A percentile compares a stretch with the other conserved stretches of the same genome.
These are phyloP conservation scores for Dalechampia spathulata DNA, from an alignment of 441 rosid species.

Conservation along the genomic window DNA sequence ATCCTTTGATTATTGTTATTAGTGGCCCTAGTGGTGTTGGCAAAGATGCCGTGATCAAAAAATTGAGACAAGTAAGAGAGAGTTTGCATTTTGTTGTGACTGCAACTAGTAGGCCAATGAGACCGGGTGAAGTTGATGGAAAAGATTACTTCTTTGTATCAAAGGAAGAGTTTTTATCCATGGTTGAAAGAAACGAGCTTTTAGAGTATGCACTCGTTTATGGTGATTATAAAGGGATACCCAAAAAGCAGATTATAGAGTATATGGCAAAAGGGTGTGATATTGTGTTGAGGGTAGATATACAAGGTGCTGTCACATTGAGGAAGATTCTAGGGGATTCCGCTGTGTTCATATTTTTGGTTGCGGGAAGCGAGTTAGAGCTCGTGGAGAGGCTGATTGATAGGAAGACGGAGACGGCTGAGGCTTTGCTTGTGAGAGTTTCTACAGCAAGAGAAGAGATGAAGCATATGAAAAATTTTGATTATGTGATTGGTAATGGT, in stretches of 20 bases:
- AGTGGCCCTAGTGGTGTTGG: constrained; percentile 94
- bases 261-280: constrained; percentile 63
- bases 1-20: constrained; percentile 62
- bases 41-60: constrained; percentile 76
- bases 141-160: constrained; percentile 69
- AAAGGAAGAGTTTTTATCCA: constrained; percentile 56
- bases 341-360: constrained; percentile 70
- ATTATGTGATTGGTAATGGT: constrained; percentile 77
- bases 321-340: constrained; percentile 51
- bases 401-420: constrained; percentile 74
- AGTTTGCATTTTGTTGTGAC: constrained; percentile 85
- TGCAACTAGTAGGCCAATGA: constrained; percentile 65
- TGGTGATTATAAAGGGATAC: constrained; percentile 90
- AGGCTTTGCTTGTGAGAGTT: constrained; percentile 69
- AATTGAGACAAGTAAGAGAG: constrained; percentile 46
- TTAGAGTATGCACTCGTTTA: constrained; percentile 82
- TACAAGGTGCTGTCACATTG: constrained; percentile 77
- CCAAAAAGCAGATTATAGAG: constrained; percentile 54
- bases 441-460: constrained; percentile 84
- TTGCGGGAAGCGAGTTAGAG: constrained; percentile 77
- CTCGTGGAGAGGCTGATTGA: constrained; percentile 81
- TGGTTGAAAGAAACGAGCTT: constrained; percentile 66
- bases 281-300: constrained; percentile 78
- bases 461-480: constrained; percentile 54
- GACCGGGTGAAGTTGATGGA: constrained; percentile 73